phyloP scores from a whole-genome alignment of 495 filamentous ascomycete species.

The Hypoxylon perforatum region DNA sequence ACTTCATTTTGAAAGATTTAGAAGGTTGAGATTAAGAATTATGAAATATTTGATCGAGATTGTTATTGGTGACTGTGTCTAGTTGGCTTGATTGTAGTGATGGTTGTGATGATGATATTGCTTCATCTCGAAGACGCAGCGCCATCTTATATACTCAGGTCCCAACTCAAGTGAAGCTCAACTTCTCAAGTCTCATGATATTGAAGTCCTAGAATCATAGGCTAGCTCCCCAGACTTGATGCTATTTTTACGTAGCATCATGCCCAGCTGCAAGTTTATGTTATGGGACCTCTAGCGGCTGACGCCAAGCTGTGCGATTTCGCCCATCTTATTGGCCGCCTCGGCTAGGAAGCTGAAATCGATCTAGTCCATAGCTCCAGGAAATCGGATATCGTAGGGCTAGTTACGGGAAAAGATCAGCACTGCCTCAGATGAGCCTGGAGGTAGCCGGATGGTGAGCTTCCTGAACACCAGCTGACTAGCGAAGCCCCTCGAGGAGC shows the following conservation, averaged over 20 bases:
- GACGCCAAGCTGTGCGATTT: constrained; percentile 11
- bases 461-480: constrained; percentile 23
- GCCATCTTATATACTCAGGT: constrained; percentile 31
- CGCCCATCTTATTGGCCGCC: constrained; percentile 11
- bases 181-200: constrained; percentile 1
- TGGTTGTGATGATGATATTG: neutral
- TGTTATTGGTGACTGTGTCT: neutral
- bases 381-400: neutral
- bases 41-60: neutral
- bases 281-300: constrained; percentile 14
- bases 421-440: constrained; percentile 11
- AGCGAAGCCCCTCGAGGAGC: constrained; percentile 13
- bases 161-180: neutral
- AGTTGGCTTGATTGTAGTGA: neutral
- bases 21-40: neutral
- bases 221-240: neutral
- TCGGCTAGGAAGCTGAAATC: constrained; percentile 1
- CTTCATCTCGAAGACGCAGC: neutral
- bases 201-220: neutral
- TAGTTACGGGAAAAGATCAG: constrained; percentile 11
- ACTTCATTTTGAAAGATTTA: constrained; percentile 45
- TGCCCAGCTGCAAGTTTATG: constrained; percentile 5
- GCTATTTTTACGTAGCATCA: constrained; percentile 22
- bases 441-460: constrained; percentile 11
- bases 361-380: constrained; percentile 1